Conservation (phyloP, 345 rosid species). For the Camelina hispida region DNA sequence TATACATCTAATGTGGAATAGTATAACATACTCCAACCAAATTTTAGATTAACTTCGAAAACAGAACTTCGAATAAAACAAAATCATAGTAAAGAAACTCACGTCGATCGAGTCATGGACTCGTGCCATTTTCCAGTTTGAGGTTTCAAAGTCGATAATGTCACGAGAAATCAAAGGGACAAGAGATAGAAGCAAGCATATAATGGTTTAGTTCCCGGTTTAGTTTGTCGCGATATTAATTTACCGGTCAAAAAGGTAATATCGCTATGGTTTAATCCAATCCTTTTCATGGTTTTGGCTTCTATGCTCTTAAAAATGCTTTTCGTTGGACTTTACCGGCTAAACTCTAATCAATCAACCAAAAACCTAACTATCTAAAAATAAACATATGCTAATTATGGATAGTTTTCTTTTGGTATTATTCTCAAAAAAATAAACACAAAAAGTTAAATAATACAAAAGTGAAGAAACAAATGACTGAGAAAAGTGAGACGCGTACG, state of each 20-base stretch:
- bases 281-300: not conserved
- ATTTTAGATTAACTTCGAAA: not conserved
- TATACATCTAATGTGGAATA: not conserved
- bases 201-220: not conserved
- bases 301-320: not conserved
- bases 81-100: not conserved
- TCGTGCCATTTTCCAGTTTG: not conserved
- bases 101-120: not conserved
- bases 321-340: not conserved
- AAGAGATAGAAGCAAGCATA: not conserved
- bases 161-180: not conserved
- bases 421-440: slow-evolving; percentile 5
- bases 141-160: not conserved
- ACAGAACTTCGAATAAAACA: not conserved
- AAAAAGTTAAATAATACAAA: not conserved
- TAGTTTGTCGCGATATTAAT: not conserved
- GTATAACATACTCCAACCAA: not conserved
- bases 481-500: slow-evolving; percentile 24
- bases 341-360: slow-evolving; percentile 2
- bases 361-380: not conserved
- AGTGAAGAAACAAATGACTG: not conserved
- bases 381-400: not conserved
- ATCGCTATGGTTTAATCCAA: not conserved
- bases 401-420: not conserved
- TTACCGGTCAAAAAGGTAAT: not conserved